Evolutionary conservation across 202 grass and related monocot species (phyloP).

Genomic region (Brachypodium distachyon): DNA sequence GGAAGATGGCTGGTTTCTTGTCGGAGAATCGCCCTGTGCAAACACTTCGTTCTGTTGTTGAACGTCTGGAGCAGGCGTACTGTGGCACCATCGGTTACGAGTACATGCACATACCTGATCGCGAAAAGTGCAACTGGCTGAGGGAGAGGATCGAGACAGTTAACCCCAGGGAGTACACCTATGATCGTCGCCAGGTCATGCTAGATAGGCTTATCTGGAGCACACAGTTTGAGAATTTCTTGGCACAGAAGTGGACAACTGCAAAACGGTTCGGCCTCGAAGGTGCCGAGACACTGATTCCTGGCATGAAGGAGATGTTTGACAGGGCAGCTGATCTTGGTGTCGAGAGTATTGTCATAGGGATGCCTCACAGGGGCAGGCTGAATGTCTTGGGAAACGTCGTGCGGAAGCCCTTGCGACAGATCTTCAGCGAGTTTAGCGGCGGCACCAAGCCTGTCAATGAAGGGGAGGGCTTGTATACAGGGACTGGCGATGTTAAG

Average conservation of each 20-base stretch:
- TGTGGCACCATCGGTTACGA: conserved; percentile 72
- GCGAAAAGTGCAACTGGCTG: conserved; percentile 88
- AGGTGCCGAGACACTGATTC: conserved; percentile 82
- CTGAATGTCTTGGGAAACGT: conserved; percentile 89
- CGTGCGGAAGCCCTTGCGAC: conserved; percentile 69
- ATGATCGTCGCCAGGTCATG: conserved; percentile 63
- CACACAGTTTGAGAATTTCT: conserved; percentile 95
- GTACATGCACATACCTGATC: conserved; percentile 89
- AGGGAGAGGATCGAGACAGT: conserved; percentile 72
- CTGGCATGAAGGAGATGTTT: conserved; percentile 96
- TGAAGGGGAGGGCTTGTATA: conserved; percentile 86
- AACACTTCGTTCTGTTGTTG: too few relatives aligned
- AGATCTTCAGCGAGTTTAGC: conserved; percentile 93
- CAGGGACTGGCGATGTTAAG: conserved; percentile 86
- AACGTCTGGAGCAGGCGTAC: conserved; percentile 79
- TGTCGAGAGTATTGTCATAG: conserved; percentile 87
- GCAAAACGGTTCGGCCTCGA: conserved; percentile 93
- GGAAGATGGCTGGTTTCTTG: conserved; percentile 78
- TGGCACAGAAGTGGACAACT: conserved; percentile 82
- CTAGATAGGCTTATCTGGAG: conserved; percentile 93
- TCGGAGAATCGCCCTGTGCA: conserved; percentile 82
- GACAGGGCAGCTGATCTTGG: conserved; percentile 67
- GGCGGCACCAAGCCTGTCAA: conserved; percentile 81
- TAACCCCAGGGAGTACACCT: conserved; percentile 37
- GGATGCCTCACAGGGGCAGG: conserved; percentile 93